Evolutionary conservation across 2,329 filamentous ascomycete species (phyloP).

Genomic region (Botrytis fabae): DNA sequence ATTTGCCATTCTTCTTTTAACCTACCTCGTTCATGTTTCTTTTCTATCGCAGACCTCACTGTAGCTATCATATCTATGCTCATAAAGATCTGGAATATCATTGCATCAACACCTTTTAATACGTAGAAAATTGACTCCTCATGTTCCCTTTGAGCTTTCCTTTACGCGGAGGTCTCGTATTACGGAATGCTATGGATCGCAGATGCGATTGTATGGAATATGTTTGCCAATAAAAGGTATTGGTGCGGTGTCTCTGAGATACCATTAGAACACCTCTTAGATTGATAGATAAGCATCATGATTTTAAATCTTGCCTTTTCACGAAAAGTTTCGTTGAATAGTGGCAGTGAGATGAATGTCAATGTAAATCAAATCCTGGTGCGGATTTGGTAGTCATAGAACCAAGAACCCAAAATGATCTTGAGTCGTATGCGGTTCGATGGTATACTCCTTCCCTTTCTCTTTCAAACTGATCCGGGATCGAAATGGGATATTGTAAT

Average conservation of each 20-base stretch:
- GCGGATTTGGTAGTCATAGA: conserved; percentile 47
- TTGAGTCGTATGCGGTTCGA: conserved; percentile 25
- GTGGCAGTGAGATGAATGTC: background rate
- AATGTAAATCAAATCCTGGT: conserved; percentile 23
- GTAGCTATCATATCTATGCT: conserved; percentile 40
- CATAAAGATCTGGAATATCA: conserved; percentile 44
- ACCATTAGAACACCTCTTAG: conserved; percentile 35
- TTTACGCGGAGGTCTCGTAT: no score
- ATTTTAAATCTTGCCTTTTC: background rate
- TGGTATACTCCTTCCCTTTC: background rate
- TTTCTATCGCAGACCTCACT: conserved; percentile 38
- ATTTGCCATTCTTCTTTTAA: no score
- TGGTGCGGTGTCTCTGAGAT: conserved; percentile 16
- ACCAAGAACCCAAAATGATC: conserved; percentile 59
- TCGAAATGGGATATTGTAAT: conserved; percentile 17
- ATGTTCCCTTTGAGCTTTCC: conserved; percentile 11
- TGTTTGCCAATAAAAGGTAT: conserved; percentile 46
- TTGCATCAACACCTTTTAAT: conserved; percentile 51
- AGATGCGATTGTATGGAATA: conserved; percentile 4
- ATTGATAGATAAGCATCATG: background rate
- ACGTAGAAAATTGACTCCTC: conserved; percentile 38
- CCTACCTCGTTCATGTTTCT: background rate
- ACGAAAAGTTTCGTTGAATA: background rate
- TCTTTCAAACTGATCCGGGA: conserved; percentile 27
- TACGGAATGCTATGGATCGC: conserved; percentile 27